phyloP scores from a whole-genome alignment of 2,329 filamentous ascomycete genomes.

The Aspergillus udagawae region DNA sequence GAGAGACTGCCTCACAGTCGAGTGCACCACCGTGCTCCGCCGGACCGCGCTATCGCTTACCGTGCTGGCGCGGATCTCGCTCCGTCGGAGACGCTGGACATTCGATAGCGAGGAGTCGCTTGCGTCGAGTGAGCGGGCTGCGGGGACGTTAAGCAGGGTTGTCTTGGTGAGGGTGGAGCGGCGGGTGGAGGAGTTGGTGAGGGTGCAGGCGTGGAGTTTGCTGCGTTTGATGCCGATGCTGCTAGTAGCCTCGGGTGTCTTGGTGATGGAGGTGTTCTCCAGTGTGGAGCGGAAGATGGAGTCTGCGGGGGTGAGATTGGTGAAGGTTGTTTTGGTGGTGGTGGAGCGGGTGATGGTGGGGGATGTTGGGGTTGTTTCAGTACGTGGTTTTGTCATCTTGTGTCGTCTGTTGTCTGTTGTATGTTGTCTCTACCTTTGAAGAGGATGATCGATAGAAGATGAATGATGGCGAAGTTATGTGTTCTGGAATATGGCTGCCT shows the following conservation, averaged over 20 bases:
- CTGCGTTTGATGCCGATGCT: slow-evolving; percentile 13
- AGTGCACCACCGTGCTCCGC: slow-evolving; percentile 11
- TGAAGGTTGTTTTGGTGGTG: slow-evolving; percentile 9
- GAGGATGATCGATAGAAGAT: neutral
- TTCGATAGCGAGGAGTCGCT: slow-evolving; percentile 12
- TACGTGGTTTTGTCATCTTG: neutral
- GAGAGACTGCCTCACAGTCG: slow-evolving; percentile 8
- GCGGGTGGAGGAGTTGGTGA: slow-evolving; percentile 12
- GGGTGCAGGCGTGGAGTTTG: slow-evolving; percentile 12
- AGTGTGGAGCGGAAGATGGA: slow-evolving; percentile 8
- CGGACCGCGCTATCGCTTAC: slow-evolving; percentile 11
- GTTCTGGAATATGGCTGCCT: neutral
- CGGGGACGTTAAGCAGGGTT: slow-evolving; percentile 12
- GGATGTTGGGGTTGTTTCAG: neutral
- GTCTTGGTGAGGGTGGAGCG: slow-evolving; percentile 13
- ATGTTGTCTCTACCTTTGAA: neutral
- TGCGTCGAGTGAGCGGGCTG: slow-evolving; percentile 6
- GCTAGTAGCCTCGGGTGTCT: neutral
- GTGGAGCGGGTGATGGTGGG: slow-evolving; percentile 7
- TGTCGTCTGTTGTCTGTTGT: no score
- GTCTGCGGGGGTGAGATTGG: slow-evolving; percentile 10
- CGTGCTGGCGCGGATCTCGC: slow-evolving; percentile 11
- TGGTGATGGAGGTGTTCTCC: slow-evolving; percentile 2
- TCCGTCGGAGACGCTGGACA: slow-evolving; percentile 10
- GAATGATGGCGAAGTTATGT: neutral